Evolutionary conservation across 2,329 filamentous ascomycete species (phyloP).

Genomic region (Coniochaeta hoffmannii): DNA sequence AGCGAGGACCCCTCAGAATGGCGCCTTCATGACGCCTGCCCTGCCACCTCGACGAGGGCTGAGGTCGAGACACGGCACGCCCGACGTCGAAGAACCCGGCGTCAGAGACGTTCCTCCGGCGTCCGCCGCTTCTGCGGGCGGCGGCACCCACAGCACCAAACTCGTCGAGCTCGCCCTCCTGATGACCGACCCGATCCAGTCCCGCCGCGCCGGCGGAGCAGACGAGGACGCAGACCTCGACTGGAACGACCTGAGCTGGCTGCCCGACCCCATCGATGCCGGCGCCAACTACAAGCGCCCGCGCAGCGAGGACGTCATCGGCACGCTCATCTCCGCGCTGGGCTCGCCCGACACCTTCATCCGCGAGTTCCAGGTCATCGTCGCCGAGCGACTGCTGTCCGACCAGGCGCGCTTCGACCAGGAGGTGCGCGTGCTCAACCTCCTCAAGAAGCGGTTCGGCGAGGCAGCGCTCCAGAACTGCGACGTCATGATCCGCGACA

Average conservation of each 20-base stretch:
- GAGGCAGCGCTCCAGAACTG: slow-evolving; percentile 82
- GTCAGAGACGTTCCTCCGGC: background rate
- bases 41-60: background rate
- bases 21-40: slow-evolving; percentile 9
- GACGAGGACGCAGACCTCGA: slow-evolving; percentile 65
- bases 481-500: slow-evolving; percentile 95
- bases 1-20: background rate
- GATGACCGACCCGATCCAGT: slow-evolving; percentile 53
- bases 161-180: slow-evolving; percentile 61
- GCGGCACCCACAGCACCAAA: slow-evolving; percentile 25
- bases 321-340: slow-evolving; percentile 79
- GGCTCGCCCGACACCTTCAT: slow-evolving; percentile 89
- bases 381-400: slow-evolving; percentile 72
- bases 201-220: slow-evolving; percentile 33
- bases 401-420: slow-evolving; percentile 60
- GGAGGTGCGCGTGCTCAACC: slow-evolving; percentile 73
- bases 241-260: slow-evolving; percentile 90
- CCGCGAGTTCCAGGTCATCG: slow-evolving; percentile 82
- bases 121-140: background rate
- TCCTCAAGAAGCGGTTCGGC: slow-evolving; percentile 84
- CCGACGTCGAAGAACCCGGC: background rate
- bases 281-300: slow-evolving; percentile 86
- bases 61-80: slow-evolving; percentile 5
- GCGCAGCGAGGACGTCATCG: slow-evolving; percentile 82
- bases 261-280: slow-evolving; percentile 87